Percentiles rank a stretch among this genome's conserved stretches.
Conservation (phyloP, 2,329 filamentous ascomycete species). For the Stachybotrys chartarum region DNA sequence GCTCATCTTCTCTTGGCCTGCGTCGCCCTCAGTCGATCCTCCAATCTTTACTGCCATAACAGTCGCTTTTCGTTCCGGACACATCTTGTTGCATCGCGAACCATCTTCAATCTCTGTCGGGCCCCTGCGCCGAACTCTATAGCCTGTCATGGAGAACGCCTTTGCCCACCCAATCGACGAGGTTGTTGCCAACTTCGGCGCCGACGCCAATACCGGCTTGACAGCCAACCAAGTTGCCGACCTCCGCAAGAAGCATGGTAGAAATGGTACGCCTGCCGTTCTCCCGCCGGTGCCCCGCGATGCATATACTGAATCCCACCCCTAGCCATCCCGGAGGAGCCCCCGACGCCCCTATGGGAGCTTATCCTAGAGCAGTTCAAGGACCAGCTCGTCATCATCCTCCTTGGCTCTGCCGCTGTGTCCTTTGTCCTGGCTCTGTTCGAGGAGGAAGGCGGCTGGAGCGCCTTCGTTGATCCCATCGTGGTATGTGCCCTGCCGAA, state of each 20-base stretch:
- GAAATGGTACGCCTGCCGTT: slow-evolving; percentile 49
- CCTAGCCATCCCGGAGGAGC: slow-evolving; percentile 66
- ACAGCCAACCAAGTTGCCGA: slow-evolving; percentile 50
- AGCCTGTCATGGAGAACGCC: slow-evolving; percentile 51
- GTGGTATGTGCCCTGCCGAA: slow-evolving; percentile 59
- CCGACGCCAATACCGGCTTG: slow-evolving; percentile 48
- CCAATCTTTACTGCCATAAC: slow-evolving; percentile 4
- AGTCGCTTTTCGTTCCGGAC: slow-evolving; percentile 5
- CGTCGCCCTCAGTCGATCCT: slow-evolving; percentile 3
- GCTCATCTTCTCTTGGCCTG: slow-evolving; percentile 4
- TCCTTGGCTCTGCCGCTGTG: slow-evolving; percentile 85
- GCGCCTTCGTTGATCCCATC: slow-evolving; percentile 90
- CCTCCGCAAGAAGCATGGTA: slow-evolving; percentile 52
- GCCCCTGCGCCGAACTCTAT: slow-evolving; percentile 9
- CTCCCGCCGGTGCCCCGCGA: slow-evolving; percentile 1
- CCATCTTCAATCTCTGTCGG: slow-evolving; percentile 1
- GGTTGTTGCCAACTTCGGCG: slow-evolving; percentile 52
- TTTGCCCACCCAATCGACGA: slow-evolving; percentile 50
- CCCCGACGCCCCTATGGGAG: slow-evolving; percentile 92
- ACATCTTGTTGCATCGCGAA: not conserved
- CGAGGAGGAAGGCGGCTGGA: slow-evolving; percentile 90
- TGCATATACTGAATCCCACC: slow-evolving; percentile 5
- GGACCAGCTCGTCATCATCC: slow-evolving; percentile 93
- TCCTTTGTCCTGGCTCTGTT: slow-evolving; percentile 92
- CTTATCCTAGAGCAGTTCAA: slow-evolving; percentile 98